Percentiles rank a stretch among this genome's conserved stretches.
Conservation (phyloP, 1,139 yeast genomes). For the Yamadazyma friedrichii region DNA sequence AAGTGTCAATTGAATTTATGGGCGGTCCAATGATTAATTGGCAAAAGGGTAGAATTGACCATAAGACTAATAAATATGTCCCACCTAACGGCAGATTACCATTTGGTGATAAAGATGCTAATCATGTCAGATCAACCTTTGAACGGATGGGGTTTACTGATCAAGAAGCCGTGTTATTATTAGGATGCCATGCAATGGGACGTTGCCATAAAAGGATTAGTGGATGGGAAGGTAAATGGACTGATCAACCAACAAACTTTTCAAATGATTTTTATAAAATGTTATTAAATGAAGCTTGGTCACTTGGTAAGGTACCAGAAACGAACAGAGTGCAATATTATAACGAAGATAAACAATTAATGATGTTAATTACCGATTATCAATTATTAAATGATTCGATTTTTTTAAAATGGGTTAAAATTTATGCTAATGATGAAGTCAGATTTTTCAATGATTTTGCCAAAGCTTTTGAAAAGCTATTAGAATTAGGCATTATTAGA, state of each 20-base stretch:
- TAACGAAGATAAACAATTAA: slow-evolving; percentile 40
- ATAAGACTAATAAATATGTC: slow-evolving; percentile 46
- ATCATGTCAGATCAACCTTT: slow-evolving; percentile 56
- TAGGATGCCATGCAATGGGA: slow-evolving; percentile 68
- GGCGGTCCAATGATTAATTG: slow-evolving; percentile 61
- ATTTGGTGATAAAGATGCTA: slow-evolving; percentile 50
- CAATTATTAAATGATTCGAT: slow-evolving; percentile 49
- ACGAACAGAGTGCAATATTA: slow-evolving; percentile 40
- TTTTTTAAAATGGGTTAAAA: slow-evolving; percentile 50
- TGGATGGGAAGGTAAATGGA: slow-evolving; percentile 49
- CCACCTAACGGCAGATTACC: slow-evolving; percentile 68
- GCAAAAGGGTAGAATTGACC: slow-evolving; percentile 65
- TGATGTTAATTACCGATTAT: slow-evolving; percentile 70
- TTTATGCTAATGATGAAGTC: slow-evolving; percentile 54
- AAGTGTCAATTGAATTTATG: slow-evolving; percentile 56
- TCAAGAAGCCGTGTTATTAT: slow-evolving; percentile 59
- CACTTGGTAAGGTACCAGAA: slow-evolving; percentile 32
- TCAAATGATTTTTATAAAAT: slow-evolving; percentile 37
- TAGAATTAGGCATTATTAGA: slow-evolving; percentile 53
- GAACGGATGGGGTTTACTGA: slow-evolving; percentile 61
- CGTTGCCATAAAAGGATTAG: slow-evolving; percentile 56
- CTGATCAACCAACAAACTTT: slow-evolving; percentile 31
- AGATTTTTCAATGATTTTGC: slow-evolving; percentile 54
- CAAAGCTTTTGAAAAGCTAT: slow-evolving; percentile 49
- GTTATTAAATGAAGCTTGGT: slow-evolving; percentile 33